Base-by-base conservation (phyloP, 2,329 filamentous ascomycete species). In the Fusarium irregulare region DNA sequence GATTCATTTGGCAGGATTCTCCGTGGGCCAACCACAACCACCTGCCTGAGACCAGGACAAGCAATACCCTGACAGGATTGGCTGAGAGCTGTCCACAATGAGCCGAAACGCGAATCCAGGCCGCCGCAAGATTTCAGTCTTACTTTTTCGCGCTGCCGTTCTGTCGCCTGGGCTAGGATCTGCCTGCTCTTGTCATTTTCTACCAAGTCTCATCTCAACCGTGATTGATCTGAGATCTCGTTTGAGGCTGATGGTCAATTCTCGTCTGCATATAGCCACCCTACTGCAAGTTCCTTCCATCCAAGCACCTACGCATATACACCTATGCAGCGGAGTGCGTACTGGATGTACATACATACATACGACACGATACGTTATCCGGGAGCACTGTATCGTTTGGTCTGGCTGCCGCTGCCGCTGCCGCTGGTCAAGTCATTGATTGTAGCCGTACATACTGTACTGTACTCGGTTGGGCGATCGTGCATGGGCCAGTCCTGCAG, bases 171-270 rank as follows among this genome's bases (percentile, higher is more conserved):
- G 18, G 23, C 49, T 53, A 42, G 32, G 18, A 23, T 41, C 32
- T 51, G 41, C 41, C 61, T 56, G 58, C 13, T 73, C 71, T 61
- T 55, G 64, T 75, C 73, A 72, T 72, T 72, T 74, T 62, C 60
- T 69, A 59, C 60, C 53, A 64, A 66, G 34, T 60, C 30, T 53
- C 37, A 53, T 40, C 30, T 45, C 47, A 42, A 48, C 47, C 37
- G 28, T 40, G 70, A 73, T 73, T 65, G 61, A 66, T 66, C 72
- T 69, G 68, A 74, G 73, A 75, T 75, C 73, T 75, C 71, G 63
- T 64, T 64, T 69, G 71, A 60, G 54, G 64, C 58, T 58, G 60
- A 59, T 62, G 46, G 57, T 72, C 71, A 69, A 74, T 41, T 75
- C 48, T 72, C 66, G 48, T 72, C 49, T 75, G 69, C 73, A 74